Percentiles rank a stretch among this genome's conserved stretches.
These are phyloP conservation scores for Fraxinus platypoda DNA, from an alignment of 305 asterid genomes.

Conservation along the genomic window DNA sequence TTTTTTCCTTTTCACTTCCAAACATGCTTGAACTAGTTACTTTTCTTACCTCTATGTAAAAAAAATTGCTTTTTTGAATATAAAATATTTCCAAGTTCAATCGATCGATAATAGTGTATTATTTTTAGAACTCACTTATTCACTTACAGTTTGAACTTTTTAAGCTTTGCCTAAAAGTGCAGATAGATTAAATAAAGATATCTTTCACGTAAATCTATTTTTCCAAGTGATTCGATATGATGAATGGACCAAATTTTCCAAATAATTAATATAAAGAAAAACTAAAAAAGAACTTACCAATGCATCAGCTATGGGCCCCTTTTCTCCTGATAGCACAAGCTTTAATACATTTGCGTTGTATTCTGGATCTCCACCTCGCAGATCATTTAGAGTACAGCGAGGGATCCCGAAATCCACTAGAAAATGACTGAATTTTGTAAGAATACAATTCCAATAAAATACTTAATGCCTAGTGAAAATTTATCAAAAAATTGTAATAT, in stretches of 20 bases:
- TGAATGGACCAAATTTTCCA: not conserved
- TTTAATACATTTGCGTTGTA: constrained; percentile 45
- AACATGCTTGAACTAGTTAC: not conserved
- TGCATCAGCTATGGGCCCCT: constrained; percentile 58
- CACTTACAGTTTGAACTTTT: not conserved
- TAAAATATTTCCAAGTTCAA: not conserved
- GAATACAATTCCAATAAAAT: not conserved
- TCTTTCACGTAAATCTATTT: not conserved
- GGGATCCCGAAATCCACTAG: constrained; percentile 55
- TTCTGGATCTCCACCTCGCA: constrained; percentile 47
- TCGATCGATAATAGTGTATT: not conserved
- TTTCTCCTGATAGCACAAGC: constrained; percentile 49
- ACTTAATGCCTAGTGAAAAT: not conserved
- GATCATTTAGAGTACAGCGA: constrained; percentile 49
- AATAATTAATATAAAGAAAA: not conserved
- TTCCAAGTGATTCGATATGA: not conserved
- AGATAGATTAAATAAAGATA: not conserved
- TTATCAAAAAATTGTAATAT: not conserved
- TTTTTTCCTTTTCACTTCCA: not conserved
- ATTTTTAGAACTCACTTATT: not conserved
- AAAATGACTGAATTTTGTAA: not conserved
- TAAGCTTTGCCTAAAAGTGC: not conserved
- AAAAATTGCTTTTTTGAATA: not conserved
- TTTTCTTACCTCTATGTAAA: not conserved
- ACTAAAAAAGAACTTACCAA: constrained; percentile 25